Evolutionary conservation across 2,329 filamentous ascomycete genomes (phyloP), one percentile per base, ranked within the genome.

Genomic region (Pseudogymnoascus sp.): DNA sequence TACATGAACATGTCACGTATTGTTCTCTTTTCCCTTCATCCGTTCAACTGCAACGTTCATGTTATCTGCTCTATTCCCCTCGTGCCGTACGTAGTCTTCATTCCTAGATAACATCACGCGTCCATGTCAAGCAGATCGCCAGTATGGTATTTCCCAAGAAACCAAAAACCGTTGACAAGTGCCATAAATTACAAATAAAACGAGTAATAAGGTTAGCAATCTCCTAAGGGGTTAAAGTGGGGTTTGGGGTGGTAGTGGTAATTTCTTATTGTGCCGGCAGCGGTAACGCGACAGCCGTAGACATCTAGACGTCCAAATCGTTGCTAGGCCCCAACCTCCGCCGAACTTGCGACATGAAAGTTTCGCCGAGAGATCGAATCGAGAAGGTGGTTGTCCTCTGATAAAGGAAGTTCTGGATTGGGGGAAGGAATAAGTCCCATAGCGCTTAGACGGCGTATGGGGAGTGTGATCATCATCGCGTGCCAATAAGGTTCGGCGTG

Each of bases 401-500:
- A 57, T 57, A 57, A 57, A 57, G 28, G 51, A 57, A 16, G n/a
- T 7, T n/a, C 13, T 57, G 5, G 51, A 57, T 34, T 31, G 6
- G 51, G 23, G 51, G n/a, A 31, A 13, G 51, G 28, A 34, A 16
- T 19, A 1, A 11, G n/a, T 57, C 25, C 25, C 25, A 34, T 57
- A 57, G 51, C 51, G 51, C 51, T 57, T 57, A 57, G 51, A 19
- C 28, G 8, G 4, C 51, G 25, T 34, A 57, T 57, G 25, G 25
- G 14, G 48, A 10, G 6, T n/a, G 48, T 54, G 51, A 57, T 34
- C 51, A 34, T 57, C 51, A 19, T 34, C 51, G 51, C 51, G 51
- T 57, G 51, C 51, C 51, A 57, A 57, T 57, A 57, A 57, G 51
- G 51, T 57, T 57, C 25, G 28, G 51, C 51, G 51, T 57, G 51